Percentiles rank a stretch among this genome's conserved stretches.
Conservation (phyloP, 805 yeast species). For the Candida maltosa region DNA sequence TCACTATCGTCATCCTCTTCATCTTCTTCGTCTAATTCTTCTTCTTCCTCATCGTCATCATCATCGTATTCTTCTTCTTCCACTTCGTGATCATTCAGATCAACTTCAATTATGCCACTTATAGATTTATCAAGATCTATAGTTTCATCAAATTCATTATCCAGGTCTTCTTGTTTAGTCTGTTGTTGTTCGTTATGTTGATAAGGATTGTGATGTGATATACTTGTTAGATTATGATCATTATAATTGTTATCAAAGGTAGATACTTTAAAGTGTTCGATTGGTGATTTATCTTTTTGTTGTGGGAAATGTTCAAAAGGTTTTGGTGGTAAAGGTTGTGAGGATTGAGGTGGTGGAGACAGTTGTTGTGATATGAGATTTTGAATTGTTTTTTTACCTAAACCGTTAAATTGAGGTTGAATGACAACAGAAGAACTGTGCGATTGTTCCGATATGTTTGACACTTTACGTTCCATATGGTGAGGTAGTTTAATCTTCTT, state of each 20-base stretch:
- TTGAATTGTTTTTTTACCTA: conserved; percentile 20
- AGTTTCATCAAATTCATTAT: conserved; percentile 4
- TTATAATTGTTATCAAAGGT: conserved; percentile 25
- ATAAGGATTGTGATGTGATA: background rate
- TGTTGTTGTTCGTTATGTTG: conserved; percentile 1
- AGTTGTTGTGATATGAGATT: conserved; percentile 21
- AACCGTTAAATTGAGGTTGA: conserved; percentile 6
- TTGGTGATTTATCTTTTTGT: no score
- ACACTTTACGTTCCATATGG: conserved; percentile 34
- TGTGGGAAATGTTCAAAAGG: no score
- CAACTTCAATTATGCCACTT: conserved; percentile 1
- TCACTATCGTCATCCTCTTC: conserved; percentile 1
- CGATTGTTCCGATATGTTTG: conserved; percentile 18
- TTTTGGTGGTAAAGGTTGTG: conserved; percentile 21
- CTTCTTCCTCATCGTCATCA: conserved; percentile 11
- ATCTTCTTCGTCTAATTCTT: conserved; percentile 3
- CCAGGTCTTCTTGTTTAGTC: conserved; percentile 5
- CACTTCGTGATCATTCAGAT: conserved; percentile 1
- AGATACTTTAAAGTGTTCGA: conserved; percentile 35
- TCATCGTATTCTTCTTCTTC: conserved; percentile 5
- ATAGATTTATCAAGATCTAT: conserved; percentile 1
- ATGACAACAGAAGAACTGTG: conserved; percentile 12
- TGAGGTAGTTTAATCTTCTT: conserved; percentile 18
- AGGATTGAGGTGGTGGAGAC: conserved; percentile 3
- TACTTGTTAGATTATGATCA: conserved; percentile 11